Base-by-base conservation (phyloP, 2,329 filamentous ascomycete genomes). In the Neonectria ditissima region DNA sequence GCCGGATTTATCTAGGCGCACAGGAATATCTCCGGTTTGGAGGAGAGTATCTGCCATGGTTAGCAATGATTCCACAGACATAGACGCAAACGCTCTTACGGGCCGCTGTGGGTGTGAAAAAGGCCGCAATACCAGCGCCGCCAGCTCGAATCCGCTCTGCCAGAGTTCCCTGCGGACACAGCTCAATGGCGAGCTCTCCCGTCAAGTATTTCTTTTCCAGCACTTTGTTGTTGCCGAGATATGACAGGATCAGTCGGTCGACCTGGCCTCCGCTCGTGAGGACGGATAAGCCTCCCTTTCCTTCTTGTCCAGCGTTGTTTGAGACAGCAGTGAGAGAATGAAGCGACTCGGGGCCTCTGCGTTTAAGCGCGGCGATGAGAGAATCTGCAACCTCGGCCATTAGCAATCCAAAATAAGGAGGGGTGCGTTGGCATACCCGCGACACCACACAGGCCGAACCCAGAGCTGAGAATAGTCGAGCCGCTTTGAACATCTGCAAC, bases 391-490 rank as follows among this genome's bases (percentile, higher is more conserved):
- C 7, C n/a, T 56, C 22, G n/a, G 59, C 67, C 37, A 62, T 55
- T 26, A 54, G 3, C 4, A 11, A 34, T 50, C 24, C 1, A 16
- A 2, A 8, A 13, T 3, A 3, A 18, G 3, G 2, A 2, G 14
- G 47, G 5, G 5, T 13, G 18, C 6, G 20, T 24, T 30, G 3
- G 10, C 7, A 16, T 79, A 89, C 88, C 87, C 58, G 89, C 88
- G 18, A 94, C 90, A 68, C 92, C 92, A 70, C 91, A 94, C 13
- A 95, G 85, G n/a, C 92, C 92, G 76, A 95, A 95, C 1, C 92
- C 92, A 16, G 92, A 90, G 74, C 91, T 93, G 59, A 95, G 81
- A 37, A 95, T 82, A 0, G 87, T 91, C 11, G 88, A 89, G 58
- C 91, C 87, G 71, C 91, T 90, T 74, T 89, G 82, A 60, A 94